Evolutionary conservation across 176 grass and related monocot species (phyloP), one percentile per base, ranked within the genome.

Genomic region (Urochloa ruziziensis): DNA sequence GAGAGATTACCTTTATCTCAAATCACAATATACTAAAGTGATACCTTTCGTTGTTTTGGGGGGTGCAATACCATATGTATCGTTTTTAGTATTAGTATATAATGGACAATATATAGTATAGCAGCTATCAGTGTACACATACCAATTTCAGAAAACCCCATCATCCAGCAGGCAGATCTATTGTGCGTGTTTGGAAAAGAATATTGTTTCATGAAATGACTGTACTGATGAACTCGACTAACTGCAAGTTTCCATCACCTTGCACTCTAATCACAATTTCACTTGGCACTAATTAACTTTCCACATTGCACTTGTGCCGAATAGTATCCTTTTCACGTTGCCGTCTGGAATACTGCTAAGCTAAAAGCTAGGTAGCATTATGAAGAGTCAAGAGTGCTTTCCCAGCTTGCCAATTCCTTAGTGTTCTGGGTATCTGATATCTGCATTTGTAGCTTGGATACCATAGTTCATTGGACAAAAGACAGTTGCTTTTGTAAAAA

Each of bases 1-100:
- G 64, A 77, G 47, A 88, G 64, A 77, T 83, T 63, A 10, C 73
- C 30, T 23, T 17, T 42, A 53, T 83, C 52, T 51, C 80, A 83
- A 30, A 66, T 82, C 29, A 69, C 53, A 37, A 14, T 78, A 40
- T 35, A 39, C 32, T 56, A 70, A 70, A 27, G 14, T 46, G 71
- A 81, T 17, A 5, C 58, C 10, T 16, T 24, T 16, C 27, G 16
- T 52, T 36, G 21, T 27, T 58, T n/a, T 19, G 46, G 8, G 83
- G 83, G 68, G 69, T 15, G 49, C 14, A 67, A 29, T 74, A 62
- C 25, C 69, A 61, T 32, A n/a, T 3, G 49, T 33, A 83, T 11
- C 32, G 14, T 30, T 0, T 81, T 58, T 23, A 39, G 14, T 39
- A 39, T 47, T n/a, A n/a, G n/a, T n/a, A n/a, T n/a, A n/a, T n/a